Conservation (phyloP, 371 early-diverging fungal species). For the Mortierella sp. region DNA sequence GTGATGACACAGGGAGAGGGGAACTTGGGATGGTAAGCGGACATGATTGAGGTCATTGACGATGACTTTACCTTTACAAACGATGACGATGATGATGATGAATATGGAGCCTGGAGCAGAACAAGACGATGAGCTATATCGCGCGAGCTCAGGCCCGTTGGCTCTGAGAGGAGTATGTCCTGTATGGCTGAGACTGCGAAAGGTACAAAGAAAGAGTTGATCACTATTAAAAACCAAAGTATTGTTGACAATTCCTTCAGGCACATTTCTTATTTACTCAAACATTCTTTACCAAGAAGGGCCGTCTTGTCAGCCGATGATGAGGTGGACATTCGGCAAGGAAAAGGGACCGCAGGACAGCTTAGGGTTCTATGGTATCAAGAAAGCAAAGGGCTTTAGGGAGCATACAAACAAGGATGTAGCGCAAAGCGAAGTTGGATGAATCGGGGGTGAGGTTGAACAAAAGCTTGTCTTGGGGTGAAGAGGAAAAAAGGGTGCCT, state of each 20-base stretch:
- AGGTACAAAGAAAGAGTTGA: not conserved
- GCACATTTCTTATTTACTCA: not conserved
- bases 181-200: constrained; percentile 41
- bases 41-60: not conserved
- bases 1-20: not conserved
- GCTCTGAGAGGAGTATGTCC: constrained; percentile 33
- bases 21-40: constrained; percentile 4
- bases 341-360: not conserved
- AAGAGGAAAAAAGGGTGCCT: too few relatives aligned
- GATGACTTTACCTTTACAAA: constrained; percentile 38
- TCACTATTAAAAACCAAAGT: not conserved
- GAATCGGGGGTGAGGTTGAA: constrained; percentile 12
- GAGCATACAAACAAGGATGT: not conserved
- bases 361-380: not conserved
- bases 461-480: too few relatives aligned
- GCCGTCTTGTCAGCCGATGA: constrained; percentile 51
- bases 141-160: constrained; percentile 40
- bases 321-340: constrained; percentile 42
- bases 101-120: constrained; percentile 46
- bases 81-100: constrained; percentile 24
- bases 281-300: constrained; percentile 29
- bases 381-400: not conserved
- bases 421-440: not conserved
- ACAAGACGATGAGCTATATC: constrained; percentile 48
- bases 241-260: not conserved